Evolutionary conservation across 257 asterid genomes (phyloP).

Genomic region (Nicotiana tabacum): DNA sequence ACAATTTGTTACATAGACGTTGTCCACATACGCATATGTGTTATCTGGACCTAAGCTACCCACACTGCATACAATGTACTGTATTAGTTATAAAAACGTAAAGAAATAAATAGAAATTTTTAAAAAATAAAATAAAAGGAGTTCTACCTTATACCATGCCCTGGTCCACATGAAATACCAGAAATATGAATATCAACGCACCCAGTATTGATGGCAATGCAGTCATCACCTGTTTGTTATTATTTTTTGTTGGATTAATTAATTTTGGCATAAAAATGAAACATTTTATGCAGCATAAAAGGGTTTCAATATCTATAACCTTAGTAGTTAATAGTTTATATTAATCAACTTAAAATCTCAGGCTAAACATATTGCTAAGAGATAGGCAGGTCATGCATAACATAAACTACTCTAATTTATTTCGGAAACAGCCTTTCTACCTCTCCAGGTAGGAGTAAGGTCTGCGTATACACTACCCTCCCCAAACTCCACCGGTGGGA

Average conservation of each 20-base stretch:
- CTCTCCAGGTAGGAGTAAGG: too few species aligned
- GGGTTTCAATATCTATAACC: background rate
- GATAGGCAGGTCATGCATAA: too few species aligned
- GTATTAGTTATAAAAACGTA: background rate
- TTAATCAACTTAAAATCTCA: background rate
- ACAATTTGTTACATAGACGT: conserved; percentile 2
- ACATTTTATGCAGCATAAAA: background rate
- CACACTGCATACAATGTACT: background rate
- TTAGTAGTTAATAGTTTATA: background rate
- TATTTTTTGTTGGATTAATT: background rate
- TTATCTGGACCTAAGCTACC: conserved; percentile 18
- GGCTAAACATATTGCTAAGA: background rate
- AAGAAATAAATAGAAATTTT: background rate
- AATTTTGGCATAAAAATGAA: background rate
- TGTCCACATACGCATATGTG: conserved; percentile 11
- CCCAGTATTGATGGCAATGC: conserved; percentile 16
- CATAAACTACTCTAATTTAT: too few species aligned
- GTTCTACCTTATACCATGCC: conserved; percentile 24
- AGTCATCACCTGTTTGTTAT: conserved; percentile 21
- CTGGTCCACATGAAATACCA: conserved; percentile 23
- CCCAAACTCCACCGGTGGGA: too few species aligned
- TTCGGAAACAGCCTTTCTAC: too few species aligned
- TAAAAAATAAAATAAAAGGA: too few species aligned
- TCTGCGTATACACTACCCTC: too few species aligned
- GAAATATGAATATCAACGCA: background rate